phyloP scores from a whole-genome alignment of 2,329 filamentous ascomycete species.

The Colletotrichum shisoi region DNA sequence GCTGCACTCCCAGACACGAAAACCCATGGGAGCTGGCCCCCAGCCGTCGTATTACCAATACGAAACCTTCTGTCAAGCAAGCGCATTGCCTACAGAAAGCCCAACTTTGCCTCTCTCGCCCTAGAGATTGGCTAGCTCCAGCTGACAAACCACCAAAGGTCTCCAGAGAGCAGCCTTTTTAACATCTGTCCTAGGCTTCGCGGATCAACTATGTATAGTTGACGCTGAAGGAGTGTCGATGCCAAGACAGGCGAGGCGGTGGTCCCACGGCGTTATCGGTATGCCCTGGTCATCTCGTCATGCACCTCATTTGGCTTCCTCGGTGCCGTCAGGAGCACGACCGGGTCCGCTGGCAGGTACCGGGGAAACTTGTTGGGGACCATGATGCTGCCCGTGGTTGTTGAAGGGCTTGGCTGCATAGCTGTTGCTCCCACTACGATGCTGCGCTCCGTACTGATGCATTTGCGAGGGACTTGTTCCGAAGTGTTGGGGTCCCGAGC shows the following conservation, averaged over 20 bases:
- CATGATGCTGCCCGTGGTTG: conserved; percentile 47
- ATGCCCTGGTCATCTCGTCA: conserved; percentile 26
- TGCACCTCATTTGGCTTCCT: conserved; percentile 56
- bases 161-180: not conserved
- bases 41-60: conserved; percentile 10
- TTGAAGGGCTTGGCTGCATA: conserved; percentile 61
- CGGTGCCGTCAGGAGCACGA: conserved; percentile 51
- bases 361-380: conserved; percentile 53
- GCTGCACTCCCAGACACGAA: not conserved
- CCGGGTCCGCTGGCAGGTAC: conserved; percentile 48
- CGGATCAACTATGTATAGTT: not conserved
- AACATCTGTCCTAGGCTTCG: conserved; percentile 9
- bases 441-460: conserved; percentile 68
- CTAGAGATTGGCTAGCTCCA: not conserved
- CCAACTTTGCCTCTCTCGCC: conserved; percentile 4
- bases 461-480: conserved; percentile 71
- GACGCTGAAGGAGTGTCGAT: conserved; percentile 17
- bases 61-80: conserved; percentile 15
- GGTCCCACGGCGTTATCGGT: conserved; percentile 16
- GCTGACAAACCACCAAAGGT: not conserved
- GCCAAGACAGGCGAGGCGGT: not conserved
- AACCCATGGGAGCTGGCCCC: conserved; percentile 5
- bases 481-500: conserved; percentile 67
- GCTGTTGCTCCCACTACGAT: conserved; percentile 66
- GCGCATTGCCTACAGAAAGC: conserved; percentile 17